phyloP scores from a whole-genome alignment of 2,329 filamentous ascomycete species.

The Penicillium hesseltinei region DNA sequence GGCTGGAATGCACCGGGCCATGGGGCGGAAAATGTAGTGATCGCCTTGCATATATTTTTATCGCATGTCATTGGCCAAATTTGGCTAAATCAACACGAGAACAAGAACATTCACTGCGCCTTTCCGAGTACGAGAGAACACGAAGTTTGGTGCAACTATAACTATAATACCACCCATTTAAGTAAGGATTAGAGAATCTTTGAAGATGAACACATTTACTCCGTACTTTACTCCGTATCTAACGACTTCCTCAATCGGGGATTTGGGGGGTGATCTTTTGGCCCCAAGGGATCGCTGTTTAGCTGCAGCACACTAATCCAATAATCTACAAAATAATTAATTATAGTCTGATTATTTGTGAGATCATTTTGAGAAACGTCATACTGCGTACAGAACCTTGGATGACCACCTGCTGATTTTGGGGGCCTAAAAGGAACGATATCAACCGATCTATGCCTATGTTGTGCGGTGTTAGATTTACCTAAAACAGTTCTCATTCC shows the following conservation, averaged over 20 bases:
- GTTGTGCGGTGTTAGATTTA: background rate
- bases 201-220: background rate
- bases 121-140: background rate
- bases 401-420: constrained; percentile 5
- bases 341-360: background rate
- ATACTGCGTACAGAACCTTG: background rate
- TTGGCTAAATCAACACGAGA: background rate
- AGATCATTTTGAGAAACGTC: background rate
- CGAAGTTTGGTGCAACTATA: background rate
- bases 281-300: background rate
- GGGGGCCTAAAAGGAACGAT: background rate
- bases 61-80: background rate
- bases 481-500: background rate
- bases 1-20: background rate
- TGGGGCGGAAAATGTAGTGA: background rate
- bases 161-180: background rate
- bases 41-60: background rate
- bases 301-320: background rate
- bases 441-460: background rate
- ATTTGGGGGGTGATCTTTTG: background rate
- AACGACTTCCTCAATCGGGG: background rate
- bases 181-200: background rate
- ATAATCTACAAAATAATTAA: background rate
- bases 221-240: background rate
- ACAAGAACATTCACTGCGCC: background rate